A percentile compares a stretch with the other conserved stretches of the same genome.
phyloP scores from a whole-genome alignment of 371 early-diverging fungal species.

The Apophysomyces sp. region DNA sequence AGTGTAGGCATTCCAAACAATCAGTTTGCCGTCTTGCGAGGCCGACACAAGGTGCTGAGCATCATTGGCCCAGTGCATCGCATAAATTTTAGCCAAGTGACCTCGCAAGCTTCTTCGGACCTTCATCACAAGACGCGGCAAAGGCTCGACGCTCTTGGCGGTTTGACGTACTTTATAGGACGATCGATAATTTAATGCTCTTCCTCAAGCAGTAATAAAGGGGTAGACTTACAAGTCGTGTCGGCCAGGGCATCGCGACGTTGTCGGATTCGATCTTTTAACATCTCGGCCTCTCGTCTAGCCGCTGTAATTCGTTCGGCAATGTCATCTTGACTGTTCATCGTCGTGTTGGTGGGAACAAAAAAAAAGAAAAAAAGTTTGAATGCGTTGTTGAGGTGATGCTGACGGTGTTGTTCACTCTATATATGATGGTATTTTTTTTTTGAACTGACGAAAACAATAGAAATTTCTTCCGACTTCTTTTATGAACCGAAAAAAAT shows the following conservation, averaged over 20 bases:
- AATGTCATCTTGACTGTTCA: conserved; percentile 60
- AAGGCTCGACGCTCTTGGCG: conserved; percentile 70
- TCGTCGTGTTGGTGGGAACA: neutral
- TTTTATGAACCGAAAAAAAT: neutral
- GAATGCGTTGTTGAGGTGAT: neutral
- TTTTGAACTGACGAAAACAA: neutral
- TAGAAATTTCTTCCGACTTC: neutral
- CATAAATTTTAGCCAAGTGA: conserved; percentile 97
- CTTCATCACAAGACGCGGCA: conserved; percentile 92
- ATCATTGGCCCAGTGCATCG: conserved; percentile 98
- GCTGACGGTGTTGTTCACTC: no score
- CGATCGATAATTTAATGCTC: neutral
- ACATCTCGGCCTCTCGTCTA: conserved; percentile 90
- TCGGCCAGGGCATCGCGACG: conserved; percentile 92
- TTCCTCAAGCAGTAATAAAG: neutral
- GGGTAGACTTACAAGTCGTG: conserved; percentile 79
- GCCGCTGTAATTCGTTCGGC: conserved; percentile 90
- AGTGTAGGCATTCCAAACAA: conserved; percentile 97
- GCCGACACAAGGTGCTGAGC: conserved; percentile 94
- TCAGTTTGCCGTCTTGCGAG: conserved; percentile 98
- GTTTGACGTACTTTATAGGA: conserved; percentile 29
- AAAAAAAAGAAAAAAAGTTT: neutral
- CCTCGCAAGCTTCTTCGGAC: conserved; percentile 94
- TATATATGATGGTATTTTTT: no score
- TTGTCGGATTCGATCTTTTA: conserved; percentile 94